Evolutionary conservation across 23 red algal genomes (phyloP).

Genomic region (Gracilaria gracilis): DNA sequence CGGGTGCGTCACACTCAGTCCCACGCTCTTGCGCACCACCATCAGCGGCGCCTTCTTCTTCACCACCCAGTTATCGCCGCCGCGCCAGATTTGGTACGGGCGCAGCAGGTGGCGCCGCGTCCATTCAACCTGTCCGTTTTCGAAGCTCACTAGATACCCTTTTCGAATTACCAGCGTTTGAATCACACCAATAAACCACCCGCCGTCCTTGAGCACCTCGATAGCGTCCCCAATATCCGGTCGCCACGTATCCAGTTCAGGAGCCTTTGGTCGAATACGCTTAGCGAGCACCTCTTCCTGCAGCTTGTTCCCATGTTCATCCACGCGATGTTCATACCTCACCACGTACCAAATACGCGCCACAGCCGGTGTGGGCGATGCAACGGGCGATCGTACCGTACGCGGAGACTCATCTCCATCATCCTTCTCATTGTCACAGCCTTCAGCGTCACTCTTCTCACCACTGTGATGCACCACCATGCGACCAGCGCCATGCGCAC

Average conservation of each 20-base stretch:
- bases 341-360: conserved; percentile 47
- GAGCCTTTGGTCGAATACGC: conserved; percentile 42
- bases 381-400: conserved; percentile 60
- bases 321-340: conserved; percentile 49
- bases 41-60: conserved; percentile 73
- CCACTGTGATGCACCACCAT: conserved; percentile 9
- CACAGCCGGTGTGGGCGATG: conserved; percentile 39
- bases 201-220: conserved; percentile 68
- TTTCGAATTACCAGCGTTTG: conserved; percentile 73
- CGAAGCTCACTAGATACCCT: conserved; percentile 76
- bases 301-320: neutral
- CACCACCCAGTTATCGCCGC: conserved; percentile 72
- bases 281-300: conserved; percentile 52
- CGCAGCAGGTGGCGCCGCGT: conserved; percentile 64
- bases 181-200: conserved; percentile 78
- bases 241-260: conserved; percentile 50
- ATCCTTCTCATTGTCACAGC: conserved; percentile 34
- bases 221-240: conserved; percentile 82
- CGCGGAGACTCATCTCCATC: conserved; percentile 47
- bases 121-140: conserved; percentile 61
- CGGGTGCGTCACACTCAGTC: conserved; percentile 72
- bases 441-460: neutral
- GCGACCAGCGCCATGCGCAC: neutral
- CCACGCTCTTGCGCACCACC: conserved; percentile 63
- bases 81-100: conserved; percentile 83